These are phyloP conservation scores for Phytopythium ostracodes DNA, from an alignment of 352 stramenopile species.

Conservation along the genomic window DNA sequence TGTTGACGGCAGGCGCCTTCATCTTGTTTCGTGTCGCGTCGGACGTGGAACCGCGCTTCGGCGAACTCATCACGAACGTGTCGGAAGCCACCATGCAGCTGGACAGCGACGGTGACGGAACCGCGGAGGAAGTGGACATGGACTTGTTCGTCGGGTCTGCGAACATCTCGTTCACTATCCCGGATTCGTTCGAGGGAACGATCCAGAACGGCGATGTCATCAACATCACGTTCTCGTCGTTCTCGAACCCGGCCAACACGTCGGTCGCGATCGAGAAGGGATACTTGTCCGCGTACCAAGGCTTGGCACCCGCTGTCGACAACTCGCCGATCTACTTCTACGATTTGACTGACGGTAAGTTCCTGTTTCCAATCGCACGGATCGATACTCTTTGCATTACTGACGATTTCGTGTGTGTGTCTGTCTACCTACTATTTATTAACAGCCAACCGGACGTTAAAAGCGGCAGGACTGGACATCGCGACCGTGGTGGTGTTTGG, in stretches of 20 bases:
- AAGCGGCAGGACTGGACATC: conserved; percentile 64
- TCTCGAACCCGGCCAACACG: conserved; percentile 59
- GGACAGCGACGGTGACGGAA: conserved; percentile 15
- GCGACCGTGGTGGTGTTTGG: conserved; percentile 69
- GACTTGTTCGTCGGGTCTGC: conserved; percentile 42
- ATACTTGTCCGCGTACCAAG: conserved; percentile 72
- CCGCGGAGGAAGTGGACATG: conserved; percentile 25
- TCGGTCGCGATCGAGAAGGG: conserved; percentile 56
- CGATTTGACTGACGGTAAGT: conserved; percentile 23
- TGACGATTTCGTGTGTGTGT: background rate
- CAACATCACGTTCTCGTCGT: conserved; percentile 57
- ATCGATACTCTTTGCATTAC: background rate
- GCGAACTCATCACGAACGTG: conserved; percentile 48
- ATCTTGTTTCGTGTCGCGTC: conserved; percentile 66
- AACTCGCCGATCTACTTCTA: conserved; percentile 55
- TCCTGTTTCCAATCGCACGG: background rate
- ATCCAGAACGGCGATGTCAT: conserved; percentile 78
- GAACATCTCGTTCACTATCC: conserved; percentile 79
- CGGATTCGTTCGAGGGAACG: conserved; percentile 38
- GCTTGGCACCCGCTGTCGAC: conserved; percentile 47
- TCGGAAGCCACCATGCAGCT: conserved; percentile 37
- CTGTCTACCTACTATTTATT: background rate
- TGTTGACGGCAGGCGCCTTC: conserved; percentile 51
- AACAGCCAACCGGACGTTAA: conserved; percentile 39
- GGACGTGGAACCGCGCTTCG: conserved; percentile 52